phyloP scores from a whole-genome alignment of 805 yeast species.

The Saturnispora besseyi region DNA sequence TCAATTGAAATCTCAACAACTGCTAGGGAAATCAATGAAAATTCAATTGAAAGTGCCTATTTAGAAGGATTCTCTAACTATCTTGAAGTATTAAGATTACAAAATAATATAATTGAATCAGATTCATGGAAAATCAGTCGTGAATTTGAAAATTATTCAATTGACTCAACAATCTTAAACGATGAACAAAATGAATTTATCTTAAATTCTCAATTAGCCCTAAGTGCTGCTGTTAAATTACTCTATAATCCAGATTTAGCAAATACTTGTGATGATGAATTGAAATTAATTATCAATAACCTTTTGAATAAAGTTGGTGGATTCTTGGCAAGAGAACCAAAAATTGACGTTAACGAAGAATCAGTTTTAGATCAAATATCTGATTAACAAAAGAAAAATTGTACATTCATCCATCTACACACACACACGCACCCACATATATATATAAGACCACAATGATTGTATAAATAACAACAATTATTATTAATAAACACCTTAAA shows the following conservation, averaged over 20 bases:
- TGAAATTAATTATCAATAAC: slow-evolving; percentile 43
- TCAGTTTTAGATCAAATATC: slow-evolving; percentile 3
- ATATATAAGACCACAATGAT: no score
- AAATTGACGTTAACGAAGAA: slow-evolving; percentile 5
- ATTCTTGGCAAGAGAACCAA: slow-evolving; percentile 16
- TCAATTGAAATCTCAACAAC: slow-evolving; percentile 57
- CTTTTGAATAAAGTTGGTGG: slow-evolving; percentile 56
- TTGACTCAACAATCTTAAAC: slow-evolving; percentile 14
- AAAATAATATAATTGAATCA: slow-evolving; percentile 15
- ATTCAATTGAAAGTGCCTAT: slow-evolving; percentile 72
- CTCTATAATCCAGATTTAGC: slow-evolving; percentile 31
- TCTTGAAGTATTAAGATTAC: slow-evolving; percentile 35
- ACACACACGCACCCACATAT: background rate
- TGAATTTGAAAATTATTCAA: slow-evolving; percentile 35
- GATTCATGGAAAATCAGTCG: slow-evolving; percentile 21
- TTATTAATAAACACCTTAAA: background rate
- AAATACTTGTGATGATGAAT: slow-evolving; percentile 44
- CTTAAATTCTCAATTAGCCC: slow-evolving; percentile 34
- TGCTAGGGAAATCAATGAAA: slow-evolving; percentile 75
- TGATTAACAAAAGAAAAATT: background rate
- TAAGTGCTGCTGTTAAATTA: slow-evolving; percentile 29
- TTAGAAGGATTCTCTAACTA: slow-evolving; percentile 71
- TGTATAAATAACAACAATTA: background rate
- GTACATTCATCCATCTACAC: background rate
- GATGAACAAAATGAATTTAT: slow-evolving; percentile 18